Base-by-base conservation (phyloP, 805 yeast species). In the Suhomyces xylopsoci region DNA sequence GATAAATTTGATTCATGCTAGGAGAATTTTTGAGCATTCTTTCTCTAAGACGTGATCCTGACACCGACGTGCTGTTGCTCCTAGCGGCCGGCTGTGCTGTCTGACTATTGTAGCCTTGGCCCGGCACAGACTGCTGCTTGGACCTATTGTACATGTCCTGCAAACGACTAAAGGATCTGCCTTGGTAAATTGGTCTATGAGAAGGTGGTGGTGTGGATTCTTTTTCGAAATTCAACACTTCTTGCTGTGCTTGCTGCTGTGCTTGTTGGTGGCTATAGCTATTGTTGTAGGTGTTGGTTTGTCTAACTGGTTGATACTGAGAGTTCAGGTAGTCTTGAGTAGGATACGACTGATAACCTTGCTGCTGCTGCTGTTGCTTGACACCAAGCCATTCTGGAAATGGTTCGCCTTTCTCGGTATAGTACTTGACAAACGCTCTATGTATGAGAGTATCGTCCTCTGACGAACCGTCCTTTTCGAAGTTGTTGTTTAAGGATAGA, bases 331-430 rank as follows among this genome's bases (percentile, higher is more conserved):
- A 55, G 12, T 9, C 42, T 22, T 47, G 42, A 15, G 26, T 38
- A n/a, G 17, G 32, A 17, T 49, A 54, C 15, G 28, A 20, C 34
- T 34, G 47, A 34, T 45, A 28, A 2, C 28, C 30, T 49, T 51
- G 4, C 47, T 50, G 32, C 19, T 51, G 59, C 26, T 57, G 56
- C 40, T 48, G 54, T 20, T 44, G 41, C 15, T 34, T 62, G 12
- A 62, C 71, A 4, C 78, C 80, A 32, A 75, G 63, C 80, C 80
- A 75, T 26, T 73, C 78, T 22, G 80, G 80, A 51, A 69, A 75
- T n/a, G 70, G 66, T 47, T 64, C 62, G 34, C 61, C 56, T 17
- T 60, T 61, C 6, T 58, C 25, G 49, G 74, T 76, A 51, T 62
- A 75, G 57, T 69, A 71, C 49, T 67, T 68, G 40, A 73, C 74